These are phyloP conservation scores for Leccinum obscurum DNA, from an alignment of 768 basidiomycete species.

Conservation along the genomic window DNA sequence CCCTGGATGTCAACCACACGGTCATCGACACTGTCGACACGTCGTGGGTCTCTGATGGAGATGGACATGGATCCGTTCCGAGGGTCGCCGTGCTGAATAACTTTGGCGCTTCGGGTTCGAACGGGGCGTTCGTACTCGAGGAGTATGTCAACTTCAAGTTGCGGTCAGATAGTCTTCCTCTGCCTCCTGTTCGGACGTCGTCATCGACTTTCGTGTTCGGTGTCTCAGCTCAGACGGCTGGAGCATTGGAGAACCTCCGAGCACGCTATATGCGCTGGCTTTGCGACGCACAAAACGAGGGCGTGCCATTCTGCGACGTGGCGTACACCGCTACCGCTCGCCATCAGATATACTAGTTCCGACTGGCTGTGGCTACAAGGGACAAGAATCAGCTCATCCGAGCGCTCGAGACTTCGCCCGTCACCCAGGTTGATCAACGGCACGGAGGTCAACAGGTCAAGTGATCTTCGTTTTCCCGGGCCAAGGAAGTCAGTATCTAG, in stretches of 20 bases:
- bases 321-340: constrained; percentile 71
- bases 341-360: constrained; percentile 52
- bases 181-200: neutral
- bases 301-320: constrained; percentile 45
- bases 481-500: constrained; percentile 65
- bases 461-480: constrained; percentile 75
- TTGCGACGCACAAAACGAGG: constrained; percentile 24
- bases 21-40: constrained; percentile 43
- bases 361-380: constrained; percentile 49
- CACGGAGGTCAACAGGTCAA: constrained; percentile 11
- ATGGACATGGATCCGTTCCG: constrained; percentile 23
- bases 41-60: constrained; percentile 42
- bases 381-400: constrained; percentile 46
- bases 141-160: constrained; percentile 39
- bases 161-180: neutral
- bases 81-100: constrained; percentile 68
- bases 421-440: constrained; percentile 31
- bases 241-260: constrained; percentile 49
- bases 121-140: constrained; percentile 60
- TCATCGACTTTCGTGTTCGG: constrained; percentile 47
- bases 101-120: constrained; percentile 76
- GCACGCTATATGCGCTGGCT: constrained; percentile 50
- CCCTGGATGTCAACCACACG: constrained; percentile 47
- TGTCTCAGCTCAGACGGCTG: constrained; percentile 57
- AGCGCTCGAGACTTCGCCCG: constrained; percentile 39